Evolutionary conservation across 1,284 basidiomycete species (phyloP), one percentile per base, ranked within the genome.

Genomic region (Ustilago trichophora): DNA sequence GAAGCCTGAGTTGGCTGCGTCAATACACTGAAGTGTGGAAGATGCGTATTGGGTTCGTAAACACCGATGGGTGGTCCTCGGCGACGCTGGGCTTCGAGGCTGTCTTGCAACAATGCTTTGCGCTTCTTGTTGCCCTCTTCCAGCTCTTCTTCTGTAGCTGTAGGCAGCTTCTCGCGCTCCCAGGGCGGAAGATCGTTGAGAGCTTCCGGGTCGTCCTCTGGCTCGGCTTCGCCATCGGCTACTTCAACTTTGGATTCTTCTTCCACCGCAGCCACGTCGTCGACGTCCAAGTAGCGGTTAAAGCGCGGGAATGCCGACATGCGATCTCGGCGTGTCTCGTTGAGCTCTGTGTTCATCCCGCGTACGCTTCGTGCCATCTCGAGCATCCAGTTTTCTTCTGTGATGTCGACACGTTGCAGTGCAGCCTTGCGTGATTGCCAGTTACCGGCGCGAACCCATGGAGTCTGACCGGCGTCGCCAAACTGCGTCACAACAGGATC

Each of bases 351-450:
- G 42, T 81, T 81, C 73, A 80, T 75, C 10, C 71, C 71, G 25
- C 64, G 68, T 2, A 77, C 77, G 52, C 75, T 80, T 9, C 71
- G 57, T 1, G 78, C 78, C 71, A 78, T 76, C 60, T 75, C 72
- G 13, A 77, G 63, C 71, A 80, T 77, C 79, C 79, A 81, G 46
- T 81, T 81, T 38, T 78, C 72, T 38, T 78, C 75, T 26, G 67
- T 74, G 36, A 81, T 51, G 32, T 80, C 75, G 22, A 71, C 50
- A 8, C 77, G 68, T 37, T 73, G 63, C 43, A 78, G 53, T 18
- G 66, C 48, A 8, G 48, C 51, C 31, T 64, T 62, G 29, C 76
- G 64, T 32, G 64, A 62, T 41, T 58, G 55, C 73, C 74, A 74
- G 6, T 54, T 59, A 6, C 65, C 72, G 3, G 75, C 72, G 16